These are phyloP conservation scores for Ustilago lituana DNA, from an alignment of 1,284 basidiomycete genomes.

Conservation along the genomic window DNA sequence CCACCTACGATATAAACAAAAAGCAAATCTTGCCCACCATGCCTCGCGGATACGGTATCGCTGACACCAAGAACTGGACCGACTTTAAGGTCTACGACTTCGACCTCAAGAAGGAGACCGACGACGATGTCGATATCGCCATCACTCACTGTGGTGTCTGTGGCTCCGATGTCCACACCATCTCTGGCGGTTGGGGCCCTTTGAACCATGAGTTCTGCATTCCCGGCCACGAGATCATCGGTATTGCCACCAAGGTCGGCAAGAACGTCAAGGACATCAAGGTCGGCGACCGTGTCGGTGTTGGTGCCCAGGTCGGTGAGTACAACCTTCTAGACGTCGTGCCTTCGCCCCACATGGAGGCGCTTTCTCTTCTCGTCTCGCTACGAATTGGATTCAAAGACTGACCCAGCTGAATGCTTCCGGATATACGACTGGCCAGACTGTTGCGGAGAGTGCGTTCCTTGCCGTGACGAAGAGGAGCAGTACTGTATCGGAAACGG, in stretches of 20 bases:
- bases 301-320: conserved; percentile 72
- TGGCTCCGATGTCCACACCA: conserved; percentile 59
- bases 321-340: neutral
- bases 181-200: conserved; percentile 64
- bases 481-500: conserved; percentile 59
- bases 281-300: conserved; percentile 75
- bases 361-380: too few relatives aligned
- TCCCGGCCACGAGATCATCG: conserved; percentile 74
- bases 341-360: too few relatives aligned
- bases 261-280: conserved; percentile 73
- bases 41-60: conserved; percentile 63
- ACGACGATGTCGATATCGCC: conserved; percentile 61
- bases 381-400: too few relatives aligned
- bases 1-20: too few relatives aligned
- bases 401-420: too few relatives aligned
- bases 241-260: conserved; percentile 69
- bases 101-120: conserved; percentile 62
- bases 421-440: too few relatives aligned
- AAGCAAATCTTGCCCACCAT: conserved; percentile 11
- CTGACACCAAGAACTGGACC: conserved; percentile 64
- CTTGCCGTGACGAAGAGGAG: conserved; percentile 70
- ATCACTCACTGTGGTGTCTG: conserved; percentile 65
- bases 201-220: conserved; percentile 65
- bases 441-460: conserved; percentile 68
- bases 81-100: conserved; percentile 66